phyloP scores from a whole-genome alignment of 257 asterid genomes.

The Galeopsis tetrahit region DNA sequence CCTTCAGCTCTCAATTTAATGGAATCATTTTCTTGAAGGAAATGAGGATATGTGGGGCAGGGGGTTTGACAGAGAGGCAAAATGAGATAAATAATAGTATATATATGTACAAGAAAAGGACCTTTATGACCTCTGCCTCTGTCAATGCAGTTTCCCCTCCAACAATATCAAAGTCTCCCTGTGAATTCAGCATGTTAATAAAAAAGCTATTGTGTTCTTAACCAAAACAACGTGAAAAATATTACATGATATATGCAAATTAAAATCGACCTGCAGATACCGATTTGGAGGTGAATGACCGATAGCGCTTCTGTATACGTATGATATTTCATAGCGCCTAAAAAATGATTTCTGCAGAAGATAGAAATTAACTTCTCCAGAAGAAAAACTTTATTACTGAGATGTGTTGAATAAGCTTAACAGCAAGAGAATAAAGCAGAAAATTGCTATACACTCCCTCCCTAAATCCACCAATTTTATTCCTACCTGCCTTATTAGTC shows the following conservation, averaged over 20 bases:
- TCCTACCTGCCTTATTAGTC: no score
- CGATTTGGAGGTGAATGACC: constrained; percentile 98
- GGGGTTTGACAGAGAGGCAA: background rate
- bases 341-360: constrained; percentile 69
- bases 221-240: constrained; percentile 13
- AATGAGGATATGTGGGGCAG: background rate
- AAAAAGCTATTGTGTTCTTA: constrained; percentile 16
- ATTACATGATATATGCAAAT: constrained; percentile 13
- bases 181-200: constrained; percentile 29
- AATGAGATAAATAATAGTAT: constrained; percentile 4
- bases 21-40: background rate
- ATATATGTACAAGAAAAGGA: constrained; percentile 38
- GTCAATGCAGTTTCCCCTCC: constrained; percentile 92
- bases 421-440: constrained; percentile 9
- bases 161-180: constrained; percentile 95
- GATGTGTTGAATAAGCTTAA: background rate
- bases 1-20: background rate
- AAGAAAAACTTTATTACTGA: constrained; percentile 21
- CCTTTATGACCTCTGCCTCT: constrained; percentile 97
- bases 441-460: constrained; percentile 7
- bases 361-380: constrained; percentile 31
- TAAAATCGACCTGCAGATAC: constrained; percentile 80
- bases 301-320: constrained; percentile 86
- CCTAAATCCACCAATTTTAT: no score
- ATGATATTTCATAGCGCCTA: constrained; percentile 84